Conservation (phyloP, 495 filamentous ascomycete species). For the Opeltia flavorubescens region DNA sequence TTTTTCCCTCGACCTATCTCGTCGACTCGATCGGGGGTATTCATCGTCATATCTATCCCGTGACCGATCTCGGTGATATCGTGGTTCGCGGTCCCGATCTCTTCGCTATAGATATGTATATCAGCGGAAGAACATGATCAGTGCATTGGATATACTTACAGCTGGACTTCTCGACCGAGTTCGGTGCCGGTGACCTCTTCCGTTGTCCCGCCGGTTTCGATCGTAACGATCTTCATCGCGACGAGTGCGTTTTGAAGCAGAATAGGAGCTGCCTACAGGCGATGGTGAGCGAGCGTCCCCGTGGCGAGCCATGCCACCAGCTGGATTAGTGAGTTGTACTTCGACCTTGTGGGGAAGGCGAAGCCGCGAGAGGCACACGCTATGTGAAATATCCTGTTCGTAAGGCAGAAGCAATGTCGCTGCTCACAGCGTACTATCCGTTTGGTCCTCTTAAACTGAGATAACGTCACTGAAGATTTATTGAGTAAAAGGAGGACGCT, state of each 20-base stretch:
- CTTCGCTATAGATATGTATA: conserved; percentile 32
- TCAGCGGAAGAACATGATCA: not conserved
- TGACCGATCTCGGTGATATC: conserved; percentile 60
- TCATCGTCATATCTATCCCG: conserved; percentile 63
- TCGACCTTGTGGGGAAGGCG: conserved; percentile 10
- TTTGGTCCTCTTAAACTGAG: too few species aligned
- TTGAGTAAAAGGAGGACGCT: too few species aligned
- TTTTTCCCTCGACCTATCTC: conserved; percentile 53
- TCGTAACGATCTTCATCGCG: conserved; percentile 68
- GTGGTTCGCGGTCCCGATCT: conserved; percentile 46
- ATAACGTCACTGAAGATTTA: not conserved
- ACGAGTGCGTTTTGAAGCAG: conserved; percentile 55
- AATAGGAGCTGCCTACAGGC: conserved; percentile 79
- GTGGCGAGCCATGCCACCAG: conserved; percentile 74
- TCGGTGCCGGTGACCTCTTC: conserved; percentile 41
- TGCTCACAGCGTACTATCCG: too few species aligned
- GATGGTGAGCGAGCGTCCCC: conserved; percentile 91
- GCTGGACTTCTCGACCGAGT: conserved; percentile 58
- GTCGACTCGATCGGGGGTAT: conserved; percentile 41
- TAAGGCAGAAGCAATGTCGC: too few species aligned
- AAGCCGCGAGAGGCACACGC: not conserved
- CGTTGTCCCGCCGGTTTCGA: conserved; percentile 48
- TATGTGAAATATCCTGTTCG: not conserved
- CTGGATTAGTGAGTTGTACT: conserved; percentile 54
- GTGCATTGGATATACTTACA: conserved; percentile 32